phyloP scores from a whole-genome alignment of 306 rosid genomes.

The Vicia villosa region DNA sequence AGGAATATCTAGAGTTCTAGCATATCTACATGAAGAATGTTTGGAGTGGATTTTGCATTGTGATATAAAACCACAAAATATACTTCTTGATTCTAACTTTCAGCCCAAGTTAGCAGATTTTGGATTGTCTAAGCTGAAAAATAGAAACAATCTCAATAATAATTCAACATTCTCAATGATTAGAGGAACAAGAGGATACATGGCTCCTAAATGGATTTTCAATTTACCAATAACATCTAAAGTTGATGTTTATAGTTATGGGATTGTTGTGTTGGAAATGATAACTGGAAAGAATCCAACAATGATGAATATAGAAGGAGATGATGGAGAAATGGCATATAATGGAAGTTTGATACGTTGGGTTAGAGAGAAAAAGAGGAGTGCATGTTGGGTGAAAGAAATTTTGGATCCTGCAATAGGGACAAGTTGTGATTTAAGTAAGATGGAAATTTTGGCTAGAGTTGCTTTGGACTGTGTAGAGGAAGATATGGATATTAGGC shows the following conservation, averaged over 20 bases:
- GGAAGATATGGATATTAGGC: conserved; percentile 51
- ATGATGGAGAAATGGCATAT: no score
- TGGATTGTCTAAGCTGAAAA: not conserved
- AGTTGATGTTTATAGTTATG: no score
- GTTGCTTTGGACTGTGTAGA: conserved; percentile 54
- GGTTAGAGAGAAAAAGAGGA: no score
- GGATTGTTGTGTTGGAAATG: no score
- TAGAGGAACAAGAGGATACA: no score
- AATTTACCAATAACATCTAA: no score
- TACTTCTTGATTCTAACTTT: not conserved
- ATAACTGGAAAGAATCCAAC: no score
- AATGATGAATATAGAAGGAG: no score
- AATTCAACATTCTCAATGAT: not conserved
- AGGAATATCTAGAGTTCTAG: not conserved
- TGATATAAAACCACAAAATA: not conserved
- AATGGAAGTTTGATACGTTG: no score
- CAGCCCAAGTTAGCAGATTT: not conserved
- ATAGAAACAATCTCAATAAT: not conserved
- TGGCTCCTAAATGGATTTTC: no score
- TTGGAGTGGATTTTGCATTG: not conserved
- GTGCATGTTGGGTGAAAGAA: conserved; percentile 37
- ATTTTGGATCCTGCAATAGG: conserved; percentile 41
- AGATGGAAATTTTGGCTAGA: conserved; percentile 38
- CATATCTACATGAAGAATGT: not conserved
- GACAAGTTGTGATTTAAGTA: conserved; percentile 10